Percentiles rank a stretch among this genome's conserved stretches.
Evolutionary conservation across 2,329 filamentous ascomycete genomes (phyloP).

Genomic region (Orbilia blumenaviensis): DNA sequence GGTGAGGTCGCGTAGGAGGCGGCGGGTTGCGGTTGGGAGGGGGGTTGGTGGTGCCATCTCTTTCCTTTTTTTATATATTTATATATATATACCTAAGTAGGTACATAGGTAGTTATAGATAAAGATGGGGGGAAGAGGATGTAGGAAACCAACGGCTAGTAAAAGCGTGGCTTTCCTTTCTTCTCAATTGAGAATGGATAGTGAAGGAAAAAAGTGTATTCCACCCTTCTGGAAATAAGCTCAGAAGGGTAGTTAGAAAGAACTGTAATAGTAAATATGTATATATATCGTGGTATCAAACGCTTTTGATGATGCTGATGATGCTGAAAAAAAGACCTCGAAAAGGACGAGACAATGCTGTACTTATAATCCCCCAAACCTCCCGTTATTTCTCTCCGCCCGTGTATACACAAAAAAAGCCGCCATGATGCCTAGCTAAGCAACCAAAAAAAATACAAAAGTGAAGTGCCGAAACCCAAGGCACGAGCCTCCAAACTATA

Average conservation of each 20-base stretch:
- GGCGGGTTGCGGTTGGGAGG: conserved; percentile 48
- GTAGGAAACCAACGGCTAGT: conserved; percentile 40
- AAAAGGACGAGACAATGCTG: not conserved
- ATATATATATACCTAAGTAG: not conserved
- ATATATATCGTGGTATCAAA: not conserved
- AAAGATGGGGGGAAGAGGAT: not conserved
- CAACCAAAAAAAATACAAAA: too few species aligned
- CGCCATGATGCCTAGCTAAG: not conserved
- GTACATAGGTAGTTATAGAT: not conserved
- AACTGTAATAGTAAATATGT: not conserved
- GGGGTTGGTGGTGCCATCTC: conserved; percentile 25
- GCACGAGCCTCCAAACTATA: too few species aligned
- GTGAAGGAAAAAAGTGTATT: too few species aligned
- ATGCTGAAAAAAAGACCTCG: conserved; percentile 12
- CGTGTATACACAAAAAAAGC: not conserved
- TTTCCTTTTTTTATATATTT: conserved; percentile 9
- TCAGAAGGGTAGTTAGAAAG: not conserved
- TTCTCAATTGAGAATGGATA: not conserved
- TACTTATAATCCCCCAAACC: conserved; percentile 28
- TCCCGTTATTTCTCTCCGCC: not conserved
- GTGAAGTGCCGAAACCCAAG: too few species aligned
- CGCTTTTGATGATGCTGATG: not conserved
- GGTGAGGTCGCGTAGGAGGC: conserved; percentile 47
- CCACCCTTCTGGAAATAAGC: conserved; percentile 2
- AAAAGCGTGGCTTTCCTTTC: conserved; percentile 39